These are phyloP conservation scores for Podaxis sp. DNA, from an alignment of 768 basidiomycete genomes.

Conservation along the genomic window DNA sequence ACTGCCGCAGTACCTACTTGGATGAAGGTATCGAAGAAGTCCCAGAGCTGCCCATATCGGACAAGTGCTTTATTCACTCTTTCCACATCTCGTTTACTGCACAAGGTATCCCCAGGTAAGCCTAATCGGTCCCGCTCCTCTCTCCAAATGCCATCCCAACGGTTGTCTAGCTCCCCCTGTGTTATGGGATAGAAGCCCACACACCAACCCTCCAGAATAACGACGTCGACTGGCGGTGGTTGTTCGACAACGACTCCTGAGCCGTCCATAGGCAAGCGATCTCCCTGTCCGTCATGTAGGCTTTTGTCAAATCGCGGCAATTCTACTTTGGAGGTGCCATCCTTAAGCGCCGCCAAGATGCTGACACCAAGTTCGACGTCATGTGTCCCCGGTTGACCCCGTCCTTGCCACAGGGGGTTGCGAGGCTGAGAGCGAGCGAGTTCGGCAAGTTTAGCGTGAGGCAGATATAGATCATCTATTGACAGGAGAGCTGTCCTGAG, in stretches of 20 bases:
- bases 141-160: constrained; percentile 51
- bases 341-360: constrained; percentile 50
- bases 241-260: constrained; percentile 43
- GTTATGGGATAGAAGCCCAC: constrained; percentile 78
- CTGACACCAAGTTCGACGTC: constrained; percentile 67
- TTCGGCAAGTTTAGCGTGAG: constrained; percentile 56
- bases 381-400: constrained; percentile 94
- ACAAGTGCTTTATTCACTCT: constrained; percentile 63
- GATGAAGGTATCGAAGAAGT: constrained; percentile 68
- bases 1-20: constrained; percentile 50
- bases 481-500: constrained; percentile 67
- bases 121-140: constrained; percentile 36
- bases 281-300: constrained; percentile 76
- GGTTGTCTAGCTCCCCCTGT: constrained; percentile 45
- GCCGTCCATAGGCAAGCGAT: constrained; percentile 54
- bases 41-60: constrained; percentile 69
- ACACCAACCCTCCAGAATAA: constrained; percentile 96
- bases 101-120: constrained; percentile 35
- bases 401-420: constrained; percentile 73
- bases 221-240: constrained; percentile 58
- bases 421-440: constrained; percentile 55
- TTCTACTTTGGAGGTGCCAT: constrained; percentile 43
- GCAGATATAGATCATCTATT: constrained; percentile 85
- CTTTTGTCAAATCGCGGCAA: constrained; percentile 91
- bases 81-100: constrained; percentile 51